Base-by-base conservation (phyloP, 257 asterid species). In the Fraxinus cuspidata region DNA sequence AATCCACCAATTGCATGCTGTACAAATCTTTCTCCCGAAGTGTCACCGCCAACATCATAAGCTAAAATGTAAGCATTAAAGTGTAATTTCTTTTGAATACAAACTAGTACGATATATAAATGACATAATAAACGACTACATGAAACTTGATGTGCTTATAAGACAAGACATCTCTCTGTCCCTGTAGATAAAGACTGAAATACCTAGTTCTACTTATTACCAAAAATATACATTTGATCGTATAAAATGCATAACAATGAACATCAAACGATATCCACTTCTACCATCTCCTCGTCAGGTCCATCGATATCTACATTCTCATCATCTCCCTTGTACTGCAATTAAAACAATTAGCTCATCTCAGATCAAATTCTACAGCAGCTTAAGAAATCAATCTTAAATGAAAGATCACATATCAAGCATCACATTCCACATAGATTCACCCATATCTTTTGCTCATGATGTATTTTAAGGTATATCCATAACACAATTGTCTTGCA, bases 221-320 rank as follows among this genome's bases (percentile, higher is more conserved):
- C 73, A 78, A 78, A 74, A n/a, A 67, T 15, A 11, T 63, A 25
- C 69, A 63, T 63, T 63, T 27, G 28, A 63, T 73, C 68, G 32
- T 56, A 25, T 37, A n/a, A 49, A 76, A 63, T 32, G 51, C 29
- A 37, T 53, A 66, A 9, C 49, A 38, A 25, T 40, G 28, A 35
- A 68, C 40, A 73, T 93, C 90, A 92, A 73, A 86, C 88, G 0
- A 91, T 87, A 82, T 92, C 98, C 81, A 91, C 95, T 74, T 88
- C 95, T 76, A 67, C 86, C 19, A 77, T 58, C 84, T 91, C 97
- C 79, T 91, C 96, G 34, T 92, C 96, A 18, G 40, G 71, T 32
- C 84, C 94, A 66, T 85, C 93, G 2, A 87, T 71, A 60, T 88
- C 94, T 71, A 86, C 92, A 9, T 77, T 81, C 80, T 86, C 88